Evolutionary conservation across 768 basidiomycete species (phyloP).

Genomic region (Daedaleopsis sinensis): DNA sequence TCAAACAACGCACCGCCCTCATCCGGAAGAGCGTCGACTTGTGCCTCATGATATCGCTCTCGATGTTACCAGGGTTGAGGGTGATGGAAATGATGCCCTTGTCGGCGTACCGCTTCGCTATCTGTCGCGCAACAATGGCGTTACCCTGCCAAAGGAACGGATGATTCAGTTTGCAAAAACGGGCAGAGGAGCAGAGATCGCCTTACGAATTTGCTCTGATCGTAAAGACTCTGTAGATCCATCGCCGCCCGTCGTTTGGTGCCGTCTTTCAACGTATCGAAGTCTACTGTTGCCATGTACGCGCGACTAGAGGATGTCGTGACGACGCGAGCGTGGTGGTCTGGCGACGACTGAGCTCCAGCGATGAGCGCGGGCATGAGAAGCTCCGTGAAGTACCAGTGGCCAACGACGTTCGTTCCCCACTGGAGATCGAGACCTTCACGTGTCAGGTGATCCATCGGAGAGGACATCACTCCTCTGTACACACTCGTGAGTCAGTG

Average conservation of each 20-base stretch:
- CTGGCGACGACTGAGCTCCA: constrained; percentile 41
- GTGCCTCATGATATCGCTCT: constrained; percentile 17
- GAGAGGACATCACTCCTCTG: constrained; percentile 54
- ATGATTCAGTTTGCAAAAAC: no score
- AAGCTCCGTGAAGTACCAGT: constrained; percentile 36
- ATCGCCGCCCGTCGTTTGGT: constrained; percentile 22
- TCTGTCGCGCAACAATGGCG: constrained; percentile 46
- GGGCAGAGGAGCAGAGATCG: no score
- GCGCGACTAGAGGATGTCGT: constrained; percentile 47
- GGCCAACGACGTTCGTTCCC: constrained; percentile 57
- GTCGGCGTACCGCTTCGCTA: constrained; percentile 50
- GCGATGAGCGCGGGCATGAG: constrained; percentile 51
- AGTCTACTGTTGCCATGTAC: constrained; percentile 39
- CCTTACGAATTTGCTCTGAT: constrained; percentile 51
- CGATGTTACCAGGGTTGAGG: constrained; percentile 42
- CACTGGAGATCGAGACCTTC: constrained; percentile 59
- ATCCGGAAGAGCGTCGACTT: constrained; percentile 6
- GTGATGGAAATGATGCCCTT: constrained; percentile 47
- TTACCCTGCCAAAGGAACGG: constrained; percentile 39
- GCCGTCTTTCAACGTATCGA: constrained; percentile 38
- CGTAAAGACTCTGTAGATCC: constrained; percentile 23
- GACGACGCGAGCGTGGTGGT: constrained; percentile 50
- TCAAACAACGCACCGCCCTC: constrained; percentile 20
- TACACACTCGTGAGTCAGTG: no score
- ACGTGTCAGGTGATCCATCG: constrained; percentile 42